Base-by-base conservation (phyloP, 192 early-diverging fungal genomes). In the Coemansia sp. region DNA sequence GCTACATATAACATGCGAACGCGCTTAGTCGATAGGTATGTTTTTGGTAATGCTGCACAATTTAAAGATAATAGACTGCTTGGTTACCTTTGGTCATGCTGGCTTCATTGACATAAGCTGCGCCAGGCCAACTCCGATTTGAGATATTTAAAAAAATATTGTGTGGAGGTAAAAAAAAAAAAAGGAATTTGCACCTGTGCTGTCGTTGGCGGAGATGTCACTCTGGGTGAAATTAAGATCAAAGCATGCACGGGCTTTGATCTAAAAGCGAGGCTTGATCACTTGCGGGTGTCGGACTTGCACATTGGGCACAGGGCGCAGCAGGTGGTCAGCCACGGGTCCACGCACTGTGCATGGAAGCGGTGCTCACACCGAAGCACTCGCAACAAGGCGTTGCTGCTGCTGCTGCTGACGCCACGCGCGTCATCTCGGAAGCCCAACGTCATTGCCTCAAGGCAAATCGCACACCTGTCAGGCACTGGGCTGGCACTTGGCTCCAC, bases 281-380 rank as follows among this genome's bases (percentile, higher is more conserved):
- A 31, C 53, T 31, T 57, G 53, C 57, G 18, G 16, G 70, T n/a
- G 49, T 81, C 49, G 18, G 64, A 31, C 43, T 72, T 79, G 69
- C 83, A 85, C 36, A 82, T 33, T 8, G 83, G 83, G 52, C 83
- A 85, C 10, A 71, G 58, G 6, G 74, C 57, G 27, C 75, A 70
- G 62, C 46, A 71, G 7, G 52, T 41, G 22, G 83, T 78, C 16
- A 86, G 71, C 85, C 85, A 86, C 11, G 69, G 69, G 44, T 84
- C 85, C 33, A 86, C 68, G 68, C 85, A 86, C 12, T 29, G 34
- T 3, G 69, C 66, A 33, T 86, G 85, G 63, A 84, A 86, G 12
- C 52, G 34, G 47, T 86, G 85, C 7, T 16, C 9, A 68, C 85
- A 86, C 20, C 55, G 12, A 6, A 85, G 75, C 34, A 66, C 43